A percentile compares a stretch with the other conserved stretches of the same genome.
phyloP scores from a whole-genome alignment of 148 eudicot species.

The Euryodendron excelsum region DNA sequence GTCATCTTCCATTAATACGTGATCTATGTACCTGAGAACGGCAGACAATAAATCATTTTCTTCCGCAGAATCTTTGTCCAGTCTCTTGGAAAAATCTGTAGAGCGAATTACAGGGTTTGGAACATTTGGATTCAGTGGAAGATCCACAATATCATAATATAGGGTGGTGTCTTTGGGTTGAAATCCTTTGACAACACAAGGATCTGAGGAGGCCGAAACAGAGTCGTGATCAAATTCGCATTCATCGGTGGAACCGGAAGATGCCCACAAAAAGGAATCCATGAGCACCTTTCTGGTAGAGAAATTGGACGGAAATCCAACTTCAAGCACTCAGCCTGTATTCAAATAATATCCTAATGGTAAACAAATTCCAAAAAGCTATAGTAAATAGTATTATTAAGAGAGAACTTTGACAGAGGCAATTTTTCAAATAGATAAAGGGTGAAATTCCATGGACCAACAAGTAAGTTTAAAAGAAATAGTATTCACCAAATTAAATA shows the following conservation, averaged over 20 bases:
- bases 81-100: not conserved
- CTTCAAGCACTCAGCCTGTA: not conserved
- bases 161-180: not conserved
- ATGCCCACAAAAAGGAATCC: not conserved
- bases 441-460: too few species aligned
- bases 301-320: conserved; percentile 2
- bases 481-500: too few species aligned
- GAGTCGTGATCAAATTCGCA: not conserved
- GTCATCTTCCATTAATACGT: conserved; percentile 17
- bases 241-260: not conserved
- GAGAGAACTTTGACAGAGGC: not conserved
- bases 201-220: not conserved
- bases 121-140: not conserved
- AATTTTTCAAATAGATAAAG: too few species aligned
- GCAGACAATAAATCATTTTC: not conserved
- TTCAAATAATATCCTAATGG: too few species aligned
- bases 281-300: not conserved
- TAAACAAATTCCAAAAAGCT: too few species aligned
- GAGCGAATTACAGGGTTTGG: not conserved
- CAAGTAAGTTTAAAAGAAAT: too few species aligned
- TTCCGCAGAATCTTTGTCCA: not conserved
- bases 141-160: not conserved
- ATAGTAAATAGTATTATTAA: too few species aligned
- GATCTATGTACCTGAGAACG: conserved; percentile 10
- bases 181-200: not conserved